These are phyloP conservation scores for Cucurbita moschata DNA, from an alignment of 306 rosid species.

Conservation along the genomic window DNA sequence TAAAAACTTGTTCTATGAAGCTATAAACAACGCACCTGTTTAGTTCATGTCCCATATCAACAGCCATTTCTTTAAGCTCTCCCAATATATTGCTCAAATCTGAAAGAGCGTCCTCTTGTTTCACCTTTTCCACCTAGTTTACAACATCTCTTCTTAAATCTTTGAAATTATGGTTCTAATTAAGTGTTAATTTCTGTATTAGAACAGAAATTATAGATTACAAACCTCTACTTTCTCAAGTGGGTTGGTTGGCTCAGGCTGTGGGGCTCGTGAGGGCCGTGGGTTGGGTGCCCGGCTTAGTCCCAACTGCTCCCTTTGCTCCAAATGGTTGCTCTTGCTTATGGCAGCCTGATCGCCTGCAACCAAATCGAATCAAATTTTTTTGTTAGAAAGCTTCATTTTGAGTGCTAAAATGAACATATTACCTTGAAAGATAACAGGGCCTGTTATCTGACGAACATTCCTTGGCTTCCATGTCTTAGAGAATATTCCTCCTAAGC, in stretches of 20 bases:
- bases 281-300: conserved; percentile 34
- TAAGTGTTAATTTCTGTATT: no score
- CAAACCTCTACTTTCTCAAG: conserved; percentile 89
- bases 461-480: conserved; percentile 98
- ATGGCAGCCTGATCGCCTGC: conserved; percentile 34
- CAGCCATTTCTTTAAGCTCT: conserved; percentile 85
- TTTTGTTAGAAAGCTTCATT: neutral
- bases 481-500: conserved; percentile 88
- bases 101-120: conserved; percentile 86
- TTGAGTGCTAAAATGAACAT: neutral
- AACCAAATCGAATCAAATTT: conserved; percentile 1
- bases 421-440: conserved; percentile 52
- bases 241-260: conserved; percentile 37
- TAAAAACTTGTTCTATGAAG: neutral
- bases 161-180: neutral
- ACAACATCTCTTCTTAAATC: neutral
- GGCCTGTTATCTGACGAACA: conserved; percentile 64
- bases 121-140: conserved; percentile 52
- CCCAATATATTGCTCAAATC: conserved; percentile 69
- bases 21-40: conserved; percentile 40
- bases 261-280: conserved; percentile 32
- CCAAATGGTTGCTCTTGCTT: conserved; percentile 45
- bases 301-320: conserved; percentile 86
- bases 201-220: neutral
- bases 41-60: conserved; percentile 89